Percentiles rank a stretch among this genome's conserved stretches.
Evolutionary conservation across 2,329 filamentous ascomycete species (phyloP).

Genomic region (Fusarium phyllophilum): DNA sequence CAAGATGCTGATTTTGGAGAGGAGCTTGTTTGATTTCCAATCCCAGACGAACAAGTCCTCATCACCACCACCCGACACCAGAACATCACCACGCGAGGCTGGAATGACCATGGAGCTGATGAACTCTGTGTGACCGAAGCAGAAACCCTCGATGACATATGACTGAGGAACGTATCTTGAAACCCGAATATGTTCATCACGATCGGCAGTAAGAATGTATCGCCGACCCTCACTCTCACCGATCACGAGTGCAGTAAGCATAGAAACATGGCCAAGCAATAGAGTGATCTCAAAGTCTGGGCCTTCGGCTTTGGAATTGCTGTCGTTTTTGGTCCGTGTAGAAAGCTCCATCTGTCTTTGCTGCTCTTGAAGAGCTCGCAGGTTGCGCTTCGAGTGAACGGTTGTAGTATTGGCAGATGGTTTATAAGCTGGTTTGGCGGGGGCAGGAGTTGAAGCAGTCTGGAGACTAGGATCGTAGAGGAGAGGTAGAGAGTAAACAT

Average conservation of each 20-base stretch:
- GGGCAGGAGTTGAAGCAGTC: constrained; percentile 19
- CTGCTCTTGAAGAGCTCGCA: constrained; percentile 68
- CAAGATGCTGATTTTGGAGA: constrained; percentile 65
- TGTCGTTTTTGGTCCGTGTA: constrained; percentile 39
- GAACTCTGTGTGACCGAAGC: constrained; percentile 88
- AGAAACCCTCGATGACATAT: constrained; percentile 89
- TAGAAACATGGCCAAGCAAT: constrained; percentile 91
- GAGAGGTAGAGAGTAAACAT: constrained; percentile 90
- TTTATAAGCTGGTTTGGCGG: constrained; percentile 49
- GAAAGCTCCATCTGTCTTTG: constrained; percentile 56
- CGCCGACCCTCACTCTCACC: constrained; percentile 55
- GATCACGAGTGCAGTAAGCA: constrained; percentile 81
- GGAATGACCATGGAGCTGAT: constrained; percentile 80
- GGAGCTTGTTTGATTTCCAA: constrained; percentile 70
- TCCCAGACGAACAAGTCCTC: constrained; percentile 82
- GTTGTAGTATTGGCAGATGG: constrained; percentile 68
- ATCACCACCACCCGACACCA: constrained; percentile 91
- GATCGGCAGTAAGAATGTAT: constrained; percentile 67
- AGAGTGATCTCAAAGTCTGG: constrained; percentile 77
- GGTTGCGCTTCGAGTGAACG: constrained; percentile 73
- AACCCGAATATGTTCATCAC: constrained; percentile 83
- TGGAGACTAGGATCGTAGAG: constrained; percentile 37
- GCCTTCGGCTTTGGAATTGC: constrained; percentile 48
- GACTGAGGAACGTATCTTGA: constrained; percentile 84
- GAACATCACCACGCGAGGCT: constrained; percentile 61